Percentiles rank a stretch among this genome's conserved stretches.
Evolutionary conservation across 306 rosid genomes (phyloP).

Genomic region (Pterocarpus macrocarpus): DNA sequence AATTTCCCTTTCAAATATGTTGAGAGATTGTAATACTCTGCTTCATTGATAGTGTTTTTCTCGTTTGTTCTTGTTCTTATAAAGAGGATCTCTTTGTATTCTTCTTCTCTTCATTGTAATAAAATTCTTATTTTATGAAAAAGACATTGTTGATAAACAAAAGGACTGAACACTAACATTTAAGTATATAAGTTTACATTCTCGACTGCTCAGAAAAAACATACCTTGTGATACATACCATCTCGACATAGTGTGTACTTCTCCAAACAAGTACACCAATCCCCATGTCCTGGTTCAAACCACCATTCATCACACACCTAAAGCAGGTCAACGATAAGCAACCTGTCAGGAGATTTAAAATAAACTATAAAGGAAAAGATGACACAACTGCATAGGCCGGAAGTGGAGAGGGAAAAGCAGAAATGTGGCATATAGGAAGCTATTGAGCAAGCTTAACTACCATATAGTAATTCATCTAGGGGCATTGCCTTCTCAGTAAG

Average conservation of each 20-base stretch:
- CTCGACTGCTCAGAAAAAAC: constrained; percentile 39
- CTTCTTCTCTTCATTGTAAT: not conserved
- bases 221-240: constrained; percentile 98
- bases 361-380: constrained; percentile 31
- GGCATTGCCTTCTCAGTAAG: constrained; percentile 34
- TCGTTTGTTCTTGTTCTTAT: no score
- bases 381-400: constrained; percentile 5
- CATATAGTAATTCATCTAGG: constrained; percentile 31
- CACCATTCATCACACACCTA: constrained; percentile 97
- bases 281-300: constrained; percentile 99
- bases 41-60: not conserved
- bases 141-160: constrained; percentile 20
- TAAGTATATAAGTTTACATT: constrained; percentile 3
- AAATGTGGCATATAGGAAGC: constrained; percentile 11
- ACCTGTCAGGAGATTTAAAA: constrained; percentile 14
- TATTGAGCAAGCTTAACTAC: constrained; percentile 25
- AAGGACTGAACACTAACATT: constrained; percentile 24
- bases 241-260: constrained; percentile 86
- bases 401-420: constrained; percentile 8
- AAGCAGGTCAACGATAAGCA: constrained; percentile 38
- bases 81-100: not conserved
- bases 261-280: constrained; percentile 94
- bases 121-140: not conserved
- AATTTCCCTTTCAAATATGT: not conserved
- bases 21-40: not conserved